A percentile compares a stretch with the other conserved stretches of the same genome.
Conservation (phyloP, 768 basidiomycete species). For the Auricularia sp. region DNA sequence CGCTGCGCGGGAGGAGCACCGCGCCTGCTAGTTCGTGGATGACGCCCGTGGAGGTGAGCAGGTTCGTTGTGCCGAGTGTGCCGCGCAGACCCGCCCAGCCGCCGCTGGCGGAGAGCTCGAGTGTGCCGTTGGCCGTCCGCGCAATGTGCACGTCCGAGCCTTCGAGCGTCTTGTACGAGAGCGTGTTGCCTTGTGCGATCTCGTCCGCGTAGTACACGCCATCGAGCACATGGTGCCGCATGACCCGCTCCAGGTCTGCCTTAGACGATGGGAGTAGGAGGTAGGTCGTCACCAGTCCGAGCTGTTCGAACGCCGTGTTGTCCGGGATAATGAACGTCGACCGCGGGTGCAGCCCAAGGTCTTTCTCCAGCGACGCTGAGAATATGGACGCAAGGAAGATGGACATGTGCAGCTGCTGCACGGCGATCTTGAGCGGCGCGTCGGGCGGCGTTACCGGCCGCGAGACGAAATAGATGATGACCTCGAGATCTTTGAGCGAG, state of each 20-base stretch:
- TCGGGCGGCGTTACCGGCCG: conserved; percentile 73
- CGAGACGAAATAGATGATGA: conserved; percentile 83
- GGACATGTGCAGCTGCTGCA: conserved; percentile 77
- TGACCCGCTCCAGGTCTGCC: conserved; percentile 68
- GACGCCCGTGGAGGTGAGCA: conserved; percentile 80
- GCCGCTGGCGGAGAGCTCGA: conserved; percentile 52
- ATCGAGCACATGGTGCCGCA: conserved; percentile 78
- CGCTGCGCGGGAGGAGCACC: conserved; percentile 75
- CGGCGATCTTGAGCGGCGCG: conserved; percentile 68
- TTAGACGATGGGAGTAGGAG: conserved; percentile 71
- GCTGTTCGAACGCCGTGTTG: conserved; percentile 78
- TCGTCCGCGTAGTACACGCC: conserved; percentile 61
- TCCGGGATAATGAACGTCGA: conserved; percentile 80
- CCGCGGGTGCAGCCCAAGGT: conserved; percentile 49
- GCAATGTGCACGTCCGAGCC: conserved; percentile 73
- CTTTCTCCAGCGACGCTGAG: conserved; percentile 72
- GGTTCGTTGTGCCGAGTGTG: conserved; percentile 48
- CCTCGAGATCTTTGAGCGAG: conserved; percentile 40
- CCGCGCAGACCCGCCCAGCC: conserved; percentile 65
- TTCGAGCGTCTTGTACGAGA: conserved; percentile 72
- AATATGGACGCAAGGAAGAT: conserved; percentile 85
- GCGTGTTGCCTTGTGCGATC: conserved; percentile 53
- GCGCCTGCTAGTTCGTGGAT: conserved; percentile 75
- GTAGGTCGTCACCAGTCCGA: conserved; percentile 84
- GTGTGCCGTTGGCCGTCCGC: conserved; percentile 34